Evolutionary conservation across 495 filamentous ascomycete species (phyloP), one percentile per base, ranked within the genome.

Genomic region (Clohesyomyces aquaticus): DNA sequence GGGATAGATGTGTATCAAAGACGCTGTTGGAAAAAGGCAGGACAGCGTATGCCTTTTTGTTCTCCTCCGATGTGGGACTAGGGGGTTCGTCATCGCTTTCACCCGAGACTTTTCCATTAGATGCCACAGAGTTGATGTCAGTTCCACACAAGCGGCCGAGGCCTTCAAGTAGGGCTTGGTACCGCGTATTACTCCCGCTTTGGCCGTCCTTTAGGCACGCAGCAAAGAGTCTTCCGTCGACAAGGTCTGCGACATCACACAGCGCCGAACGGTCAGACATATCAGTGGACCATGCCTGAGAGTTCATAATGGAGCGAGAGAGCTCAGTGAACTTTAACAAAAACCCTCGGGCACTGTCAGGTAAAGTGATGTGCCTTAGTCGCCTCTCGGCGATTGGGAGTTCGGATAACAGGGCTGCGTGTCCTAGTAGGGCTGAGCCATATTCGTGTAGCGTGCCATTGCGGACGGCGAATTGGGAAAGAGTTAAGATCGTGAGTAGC

Each of bases 161-260:
- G 2, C 61, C 66, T 0, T 53, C 27, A 29, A 54, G 3, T 8
- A 69, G 57, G 29, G 68, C 63, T 4, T 71, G 19, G 14, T 46
- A 55, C 11, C 51, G 50, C 23, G 47, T 10, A 3, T 26, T 50
- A 9, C 4, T 32, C 21, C 61, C 63, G 38, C 54, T 12, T 8
- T 32, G 25, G 3, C 59, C 0, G 47, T 57, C 48, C 22, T 60
- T 21, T 6, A 65, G 1, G 38, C 66, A 69, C 61, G 71, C 52
- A 71, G 71, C 62, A 55, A 88, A 82, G 1, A 90, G 65, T 43
- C 84, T 77, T 18, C 88, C 88, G 67, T 91, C 88, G n/a, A 90
- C 56, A 10, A 86, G 70, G 68, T 91, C 88, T 21, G 75, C 79
- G 0, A 85, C 63, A 65, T 89, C 83, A 67, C 78, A 83, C 4